Evolutionary conservation across 1,284 basidiomycete species (phyloP), one percentile per base, ranked within the genome.

Genomic region (Laetiporus sulphureus): DNA sequence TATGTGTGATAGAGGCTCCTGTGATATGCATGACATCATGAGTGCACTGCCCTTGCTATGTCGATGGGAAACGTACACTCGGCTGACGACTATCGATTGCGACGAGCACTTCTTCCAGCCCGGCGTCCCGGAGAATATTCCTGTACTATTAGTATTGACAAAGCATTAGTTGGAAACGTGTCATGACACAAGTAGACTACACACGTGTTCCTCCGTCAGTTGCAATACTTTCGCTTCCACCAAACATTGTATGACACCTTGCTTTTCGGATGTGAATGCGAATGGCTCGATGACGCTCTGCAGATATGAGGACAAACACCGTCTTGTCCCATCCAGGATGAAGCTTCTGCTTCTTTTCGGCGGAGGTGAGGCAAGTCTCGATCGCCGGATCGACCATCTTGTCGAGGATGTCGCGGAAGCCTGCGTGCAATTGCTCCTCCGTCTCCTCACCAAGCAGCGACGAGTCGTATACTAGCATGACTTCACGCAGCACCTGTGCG

Each of bases 381-480:
- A 93, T 62, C 0, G 83, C 82, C 1, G 92, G 91, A 54, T 91
- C 87, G 18, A 95, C 72, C 62, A 89, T 86, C 36, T 82, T 74
- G 51, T 91, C 83, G 13, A 94, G 65, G 20, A 94, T 80, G 33
- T 75, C 74, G 22, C 72, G 65, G 56, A 94, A 88, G 2, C 77
- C 79, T 8, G 71, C 65, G 22, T 60, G 62, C 25, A 71, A 67
- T 19, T 73, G 69, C 27, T 64, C 67, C 23, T 71, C 67, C 15
- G 67, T 63, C 49, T 80, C 77, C 29, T 75, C 72, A 8, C 72
- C 79, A 5, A 86, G 66, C 23, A 93, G 70, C 0, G 89, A 91
- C 0, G 86, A 84, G 36, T 89, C 81, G 60, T 94, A 93, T 6
- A 96, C 90, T 0, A 73, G 63, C 75, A 94, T 86, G 51, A 96